phyloP scores from a whole-genome alignment of 768 basidiomycete genomes.

The Obba rivulosa region DNA sequence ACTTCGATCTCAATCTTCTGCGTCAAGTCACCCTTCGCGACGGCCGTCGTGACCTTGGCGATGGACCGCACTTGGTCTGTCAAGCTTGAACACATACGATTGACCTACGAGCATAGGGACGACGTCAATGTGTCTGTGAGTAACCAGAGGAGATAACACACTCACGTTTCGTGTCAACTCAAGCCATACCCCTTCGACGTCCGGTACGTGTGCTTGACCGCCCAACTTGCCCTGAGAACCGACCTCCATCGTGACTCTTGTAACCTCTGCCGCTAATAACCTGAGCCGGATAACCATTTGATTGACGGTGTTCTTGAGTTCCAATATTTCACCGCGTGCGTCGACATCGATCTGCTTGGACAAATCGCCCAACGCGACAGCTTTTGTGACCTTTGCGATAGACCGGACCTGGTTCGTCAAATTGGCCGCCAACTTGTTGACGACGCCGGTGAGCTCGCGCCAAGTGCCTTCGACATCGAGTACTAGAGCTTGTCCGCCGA shows the following conservation, averaged over 20 bases:
- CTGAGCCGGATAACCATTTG: conserved; percentile 48
- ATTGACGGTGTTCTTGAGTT: conserved; percentile 62
- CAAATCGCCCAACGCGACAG: conserved; percentile 84
- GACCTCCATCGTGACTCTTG: conserved; percentile 79
- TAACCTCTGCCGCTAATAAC: conserved; percentile 76
- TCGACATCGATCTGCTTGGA: conserved; percentile 91
- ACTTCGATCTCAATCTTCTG: conserved; percentile 92
- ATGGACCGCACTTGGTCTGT: conserved; percentile 83
- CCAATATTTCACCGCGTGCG: conserved; percentile 83
- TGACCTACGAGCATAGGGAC: conserved; percentile 39
- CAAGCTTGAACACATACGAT: conserved; percentile 75
- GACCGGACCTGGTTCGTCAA: conserved; percentile 56
- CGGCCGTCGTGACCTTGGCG: conserved; percentile 81
- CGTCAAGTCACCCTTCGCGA: conserved; percentile 86
- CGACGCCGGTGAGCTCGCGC: conserved; percentile 77
- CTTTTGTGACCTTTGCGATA: conserved; percentile 60
- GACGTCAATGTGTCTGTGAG: background rate
- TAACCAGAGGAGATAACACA: conserved; percentile 1
- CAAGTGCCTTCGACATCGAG: conserved; percentile 89
- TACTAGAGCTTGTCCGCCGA: conserved; percentile 84
- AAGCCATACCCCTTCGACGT: conserved; percentile 90
- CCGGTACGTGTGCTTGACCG: conserved; percentile 82
- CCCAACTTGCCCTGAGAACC: conserved; percentile 87
- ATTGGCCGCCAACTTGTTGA: conserved; percentile 78
- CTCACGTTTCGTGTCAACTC: conserved; percentile 73